Evolutionary conservation across 2,329 filamentous ascomycete species (phyloP), one percentile per base, ranked within the genome.

Genomic region (Hymenoscyphus fraxineus): DNA sequence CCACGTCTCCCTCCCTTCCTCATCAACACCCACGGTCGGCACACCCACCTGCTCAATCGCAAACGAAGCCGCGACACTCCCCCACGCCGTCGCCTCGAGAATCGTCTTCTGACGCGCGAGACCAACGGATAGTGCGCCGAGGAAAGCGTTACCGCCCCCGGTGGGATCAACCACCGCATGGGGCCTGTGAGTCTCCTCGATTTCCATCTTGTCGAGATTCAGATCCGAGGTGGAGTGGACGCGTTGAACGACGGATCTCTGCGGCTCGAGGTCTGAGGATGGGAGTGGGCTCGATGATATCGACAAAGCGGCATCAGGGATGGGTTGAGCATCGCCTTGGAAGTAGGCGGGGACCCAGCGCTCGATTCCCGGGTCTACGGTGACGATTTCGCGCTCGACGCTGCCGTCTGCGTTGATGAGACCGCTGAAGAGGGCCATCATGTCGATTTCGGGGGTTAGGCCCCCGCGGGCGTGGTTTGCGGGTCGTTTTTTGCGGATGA

Each of bases 11-110:
- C 72, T 57, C 2, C 55, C 55, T 16, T 57, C 6, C 2, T 2
- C 77, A 60, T 81, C 77, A 58, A 56, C 67, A 1, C 75, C 78
- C 13, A 93, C 73, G 0, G 76, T 75, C 0, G 94, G 94, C 76
- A 96, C 85, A 0, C 95, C 94, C 61, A 96, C 88, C 76, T 99
- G 95, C 78, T 99, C 93, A 72, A 99, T 96, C 16, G 92, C 92
- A 76, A 97, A 95, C 73, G 93, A 93, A 7, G 95, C 94, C 1
- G 92, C 89, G 6, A 98, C 83, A 57, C 86, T 89, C 4, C 88
- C 95, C 86, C 89, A 94, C 0, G 85, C 81, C 5, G 90, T 88
- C 5, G 92, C 93, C 71, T 92, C 87, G 66, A 88, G 85, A 51
- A 91, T 80, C 32, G 76, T 73, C 69, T 83, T 80, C 1, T 85